Conservation (phyloP, 306 rosid species). For the Clitoria ternatea region DNA sequence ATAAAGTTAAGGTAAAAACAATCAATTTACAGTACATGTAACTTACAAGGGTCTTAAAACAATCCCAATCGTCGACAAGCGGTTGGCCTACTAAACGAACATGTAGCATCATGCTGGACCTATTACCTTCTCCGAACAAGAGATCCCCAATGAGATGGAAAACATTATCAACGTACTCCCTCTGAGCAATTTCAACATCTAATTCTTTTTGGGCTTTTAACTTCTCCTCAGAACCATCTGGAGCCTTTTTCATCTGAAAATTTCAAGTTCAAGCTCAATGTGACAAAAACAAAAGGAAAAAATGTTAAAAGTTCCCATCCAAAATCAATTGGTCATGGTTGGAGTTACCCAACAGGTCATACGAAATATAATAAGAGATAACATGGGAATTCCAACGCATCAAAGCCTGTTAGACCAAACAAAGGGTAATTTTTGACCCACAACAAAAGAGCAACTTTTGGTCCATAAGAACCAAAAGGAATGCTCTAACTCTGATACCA, state of each 20-base stretch:
- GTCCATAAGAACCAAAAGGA: too few species aligned
- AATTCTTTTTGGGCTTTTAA: slow-evolving; percentile 38
- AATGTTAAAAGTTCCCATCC: too few species aligned
- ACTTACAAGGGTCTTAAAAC: slow-evolving; percentile 51
- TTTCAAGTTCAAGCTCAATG: too few species aligned
- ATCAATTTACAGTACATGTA: background rate
- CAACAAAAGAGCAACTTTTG: too few species aligned
- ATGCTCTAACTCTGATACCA: too few species aligned
- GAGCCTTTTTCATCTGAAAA: slow-evolving; percentile 44
- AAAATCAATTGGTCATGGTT: too few species aligned
- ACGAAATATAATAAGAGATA: too few species aligned
- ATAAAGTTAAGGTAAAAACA: background rate
- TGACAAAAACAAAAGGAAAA: too few species aligned
- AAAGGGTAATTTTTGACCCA: too few species aligned
- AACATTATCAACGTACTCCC: slow-evolving; percentile 32
- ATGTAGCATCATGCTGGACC: slow-evolving; percentile 8
- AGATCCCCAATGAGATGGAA: slow-evolving; percentile 32
- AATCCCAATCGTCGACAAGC: slow-evolving; percentile 65
- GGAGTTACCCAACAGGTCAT: too few species aligned
- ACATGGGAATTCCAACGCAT: too few species aligned
- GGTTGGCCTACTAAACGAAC: slow-evolving; percentile 49
- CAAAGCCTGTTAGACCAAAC: too few species aligned
- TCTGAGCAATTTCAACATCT: slow-evolving; percentile 26
- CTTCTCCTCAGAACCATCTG: slow-evolving; percentile 27
- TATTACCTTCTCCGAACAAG: slow-evolving; percentile 41